Percentiles rank a stretch among this genome's conserved stretches.
Conservation (phyloP, 208 protist genomes). For the Crithidia brevicula region DNA sequence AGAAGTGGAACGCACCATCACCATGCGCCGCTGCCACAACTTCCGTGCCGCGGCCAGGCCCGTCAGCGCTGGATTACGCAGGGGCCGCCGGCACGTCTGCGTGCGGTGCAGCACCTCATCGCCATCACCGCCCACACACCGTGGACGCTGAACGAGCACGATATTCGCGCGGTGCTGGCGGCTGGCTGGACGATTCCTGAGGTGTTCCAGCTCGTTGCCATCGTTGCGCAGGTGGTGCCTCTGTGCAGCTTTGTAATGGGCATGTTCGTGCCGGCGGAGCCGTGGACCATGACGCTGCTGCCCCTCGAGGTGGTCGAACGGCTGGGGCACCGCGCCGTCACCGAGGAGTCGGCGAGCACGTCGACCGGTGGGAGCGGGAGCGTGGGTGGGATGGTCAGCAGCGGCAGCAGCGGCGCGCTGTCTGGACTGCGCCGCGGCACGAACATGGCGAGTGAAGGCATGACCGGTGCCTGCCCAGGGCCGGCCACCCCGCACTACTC, state of each 20-base stretch:
- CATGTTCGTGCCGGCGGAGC: slow-evolving; percentile 73
- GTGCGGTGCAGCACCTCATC: slow-evolving; percentile 69
- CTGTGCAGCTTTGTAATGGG: slow-evolving; percentile 81
- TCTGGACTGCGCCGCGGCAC: slow-evolving; percentile 1
- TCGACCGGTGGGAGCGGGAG: neutral
- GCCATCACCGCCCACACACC: slow-evolving; percentile 78
- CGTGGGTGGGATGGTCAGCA: slow-evolving; percentile 12
- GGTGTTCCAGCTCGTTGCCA: slow-evolving; percentile 72
- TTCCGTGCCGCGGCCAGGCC: slow-evolving; percentile 7
- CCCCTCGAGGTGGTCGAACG: slow-evolving; percentile 38
- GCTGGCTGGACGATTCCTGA: slow-evolving; percentile 78
- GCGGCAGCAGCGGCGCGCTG: slow-evolving; percentile 10
- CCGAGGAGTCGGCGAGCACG: slow-evolving; percentile 3
- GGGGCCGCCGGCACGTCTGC: slow-evolving; percentile 64
- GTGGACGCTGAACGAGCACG: slow-evolving; percentile 59
- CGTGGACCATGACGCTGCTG: slow-evolving; percentile 66
- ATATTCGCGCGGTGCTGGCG: slow-evolving; percentile 51
- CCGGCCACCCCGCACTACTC: slow-evolving; percentile 8
- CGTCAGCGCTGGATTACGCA: slow-evolving; percentile 59
- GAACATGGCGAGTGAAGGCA: neutral
- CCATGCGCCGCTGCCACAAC: neutral
- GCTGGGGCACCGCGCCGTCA: slow-evolving; percentile 37
- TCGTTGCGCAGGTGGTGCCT: slow-evolving; percentile 74
- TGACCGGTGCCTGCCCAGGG: slow-evolving; percentile 14
- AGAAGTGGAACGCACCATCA: neutral